Evolutionary conservation across 345 rosid species (phyloP), one percentile per base, ranked within the genome.

Genomic region (Sisymbrium altissimum): DNA sequence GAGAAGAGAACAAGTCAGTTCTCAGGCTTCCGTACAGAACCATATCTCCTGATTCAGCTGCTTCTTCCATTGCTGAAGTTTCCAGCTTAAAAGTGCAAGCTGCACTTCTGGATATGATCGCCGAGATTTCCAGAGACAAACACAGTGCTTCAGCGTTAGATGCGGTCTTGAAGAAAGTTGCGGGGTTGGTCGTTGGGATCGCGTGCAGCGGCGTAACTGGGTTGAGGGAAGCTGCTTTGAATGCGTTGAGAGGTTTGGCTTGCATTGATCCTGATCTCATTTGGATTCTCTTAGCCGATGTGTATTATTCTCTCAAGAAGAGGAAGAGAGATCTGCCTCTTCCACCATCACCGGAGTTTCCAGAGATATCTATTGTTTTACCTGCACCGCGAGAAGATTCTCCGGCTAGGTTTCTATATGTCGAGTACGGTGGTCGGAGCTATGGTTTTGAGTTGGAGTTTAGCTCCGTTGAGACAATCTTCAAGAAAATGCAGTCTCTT

Each of bases 271-370:
- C 97, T 29, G 99, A 95, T 81, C 93, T 95, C 38, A 80, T 94
- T 17, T 89, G 99, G 97, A 84, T 95, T 72, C 90, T 92, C 49
- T 70, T 95, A 66, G 92, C 96, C 0, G 99, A 95, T 66, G 89
- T 92, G 43, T 88, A 92, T 70, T 92, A 78, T 81, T 76, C 96
- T 21, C 27, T 79, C 72, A 84, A 83, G 86, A 84, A 73, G 82
- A 84, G 71, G 82, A 83, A 72, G 59, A 67, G 39, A 33, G 73
- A 52, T 2, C 77, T 81, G 50, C 91, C 90, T 69, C 48, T 68
- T 0, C 91, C 93, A 3, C 91, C 96, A 3, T 65, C 80, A 7
- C 27, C 80, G 6, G 85, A 82, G 43, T 94, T 91, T 6, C 92
- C 86, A 0, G 81, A 64, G 2, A 41, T 89, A 23, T 70, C 86